Evolutionary conservation across 257 asterid genomes (phyloP).

Genomic region (Echites panduratus): DNA sequence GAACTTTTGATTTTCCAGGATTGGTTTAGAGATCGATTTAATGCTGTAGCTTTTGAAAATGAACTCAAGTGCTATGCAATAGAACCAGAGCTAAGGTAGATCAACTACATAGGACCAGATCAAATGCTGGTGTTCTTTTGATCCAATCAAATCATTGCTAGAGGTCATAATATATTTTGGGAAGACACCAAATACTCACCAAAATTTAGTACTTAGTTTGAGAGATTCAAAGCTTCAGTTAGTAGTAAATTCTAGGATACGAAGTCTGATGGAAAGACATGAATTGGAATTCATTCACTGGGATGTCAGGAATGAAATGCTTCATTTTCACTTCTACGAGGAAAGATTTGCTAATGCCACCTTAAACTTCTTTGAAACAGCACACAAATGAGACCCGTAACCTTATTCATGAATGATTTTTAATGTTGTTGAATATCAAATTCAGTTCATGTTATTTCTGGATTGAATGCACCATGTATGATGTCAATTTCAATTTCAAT

Average conservation of each 20-base stretch:
- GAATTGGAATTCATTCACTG: too few relatives aligned
- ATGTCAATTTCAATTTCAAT: too few relatives aligned
- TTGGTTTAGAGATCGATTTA: slow-evolving; percentile 55
- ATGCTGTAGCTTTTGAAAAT: slow-evolving; percentile 58
- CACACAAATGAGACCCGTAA: too few relatives aligned
- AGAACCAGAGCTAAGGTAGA: slow-evolving; percentile 38
- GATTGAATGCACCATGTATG: too few relatives aligned
- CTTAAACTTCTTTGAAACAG: too few relatives aligned
- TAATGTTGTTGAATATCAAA: too few relatives aligned
- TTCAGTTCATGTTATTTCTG: too few relatives aligned
- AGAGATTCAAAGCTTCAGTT: slow-evolving; percentile 27
- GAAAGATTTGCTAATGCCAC: too few relatives aligned
- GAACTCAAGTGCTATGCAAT: slow-evolving; percentile 63
- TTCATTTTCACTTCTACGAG: too few relatives aligned
- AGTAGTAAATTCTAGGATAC: slow-evolving; percentile 39
- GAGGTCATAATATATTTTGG: slow-evolving; percentile 66
- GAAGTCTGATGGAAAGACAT: slow-evolving; percentile 40
- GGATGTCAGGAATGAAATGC: too few relatives aligned
- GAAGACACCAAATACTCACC: slow-evolving; percentile 38
- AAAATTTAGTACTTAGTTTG: slow-evolving; percentile 40
- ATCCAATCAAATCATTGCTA: too few relatives aligned
- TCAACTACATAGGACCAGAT: slow-evolving; percentile 52
- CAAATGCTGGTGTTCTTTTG: slow-evolving; percentile 43
- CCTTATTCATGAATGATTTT: too few relatives aligned
- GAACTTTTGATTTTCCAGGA: slow-evolving; percentile 45